These are phyloP conservation scores for Cyberlindnera maritima DNA, from an alignment of 805 yeast genomes.

Conservation along the genomic window DNA sequence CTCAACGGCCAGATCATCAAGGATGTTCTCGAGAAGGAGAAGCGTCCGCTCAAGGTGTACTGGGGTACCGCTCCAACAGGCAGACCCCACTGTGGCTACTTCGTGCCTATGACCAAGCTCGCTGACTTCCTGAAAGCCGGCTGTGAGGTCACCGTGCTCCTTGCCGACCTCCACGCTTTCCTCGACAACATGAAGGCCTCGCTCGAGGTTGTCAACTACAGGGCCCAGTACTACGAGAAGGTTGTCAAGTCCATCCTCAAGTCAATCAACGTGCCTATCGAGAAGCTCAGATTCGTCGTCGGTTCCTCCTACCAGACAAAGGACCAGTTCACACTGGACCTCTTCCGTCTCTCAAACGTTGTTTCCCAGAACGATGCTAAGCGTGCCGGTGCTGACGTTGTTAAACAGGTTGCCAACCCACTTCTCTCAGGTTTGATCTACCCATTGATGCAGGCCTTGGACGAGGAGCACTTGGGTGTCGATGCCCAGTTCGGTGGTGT, in stretches of 20 bases:
- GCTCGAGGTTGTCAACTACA: constrained; percentile 79
- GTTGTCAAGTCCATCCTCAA: constrained; percentile 81
- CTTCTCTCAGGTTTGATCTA: constrained; percentile 89
- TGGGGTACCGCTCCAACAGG: constrained; percentile 99
- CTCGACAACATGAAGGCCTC: constrained; percentile 99
- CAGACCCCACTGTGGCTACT: constrained; percentile 97
- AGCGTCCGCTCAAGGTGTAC: constrained; percentile 82
- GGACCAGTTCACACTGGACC: constrained; percentile 80
- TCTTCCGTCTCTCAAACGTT: constrained; percentile 78
- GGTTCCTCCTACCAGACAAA: constrained; percentile 90
- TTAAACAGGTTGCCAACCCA: constrained; percentile 94
- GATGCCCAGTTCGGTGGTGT: constrained; percentile 99
- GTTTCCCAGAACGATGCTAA: constrained; percentile 95
- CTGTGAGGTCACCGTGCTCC: constrained; percentile 83
- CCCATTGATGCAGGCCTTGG: constrained; percentile 98
- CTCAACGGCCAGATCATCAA: constrained; percentile 85
- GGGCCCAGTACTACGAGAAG: constrained; percentile 87
- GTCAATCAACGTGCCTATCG: constrained; percentile 90
- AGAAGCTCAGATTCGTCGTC: constrained; percentile 73
- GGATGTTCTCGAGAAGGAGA: constrained; percentile 73
- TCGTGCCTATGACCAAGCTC: constrained; percentile 95
- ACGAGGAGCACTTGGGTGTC: constrained; percentile 82
- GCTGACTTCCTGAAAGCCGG: constrained; percentile 96
- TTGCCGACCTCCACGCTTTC: constrained; percentile 96
- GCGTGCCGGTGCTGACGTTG: constrained; percentile 99